phyloP scores from a whole-genome alignment of 116 monocot genomes.

The Posidonia oceanica region DNA sequence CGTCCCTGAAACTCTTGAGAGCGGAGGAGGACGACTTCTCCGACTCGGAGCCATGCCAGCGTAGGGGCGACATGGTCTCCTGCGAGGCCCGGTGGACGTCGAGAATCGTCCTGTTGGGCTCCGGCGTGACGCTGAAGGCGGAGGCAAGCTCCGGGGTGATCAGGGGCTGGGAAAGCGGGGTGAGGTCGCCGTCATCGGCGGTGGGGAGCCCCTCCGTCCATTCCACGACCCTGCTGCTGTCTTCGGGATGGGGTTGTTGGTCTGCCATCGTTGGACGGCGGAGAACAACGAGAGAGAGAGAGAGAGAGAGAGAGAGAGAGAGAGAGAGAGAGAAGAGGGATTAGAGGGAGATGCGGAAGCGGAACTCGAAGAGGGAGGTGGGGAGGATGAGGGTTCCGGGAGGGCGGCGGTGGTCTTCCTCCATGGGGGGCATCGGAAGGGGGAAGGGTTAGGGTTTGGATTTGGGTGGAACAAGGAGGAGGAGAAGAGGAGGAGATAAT shows the following conservation, averaged over 20 bases:
- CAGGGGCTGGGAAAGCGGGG: slow-evolving; percentile 40
- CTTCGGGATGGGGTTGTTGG: not conserved
- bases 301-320: not conserved
- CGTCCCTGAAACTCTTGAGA: not conserved
- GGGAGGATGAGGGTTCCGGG: not conserved
- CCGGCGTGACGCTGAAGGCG: slow-evolving; percentile 44
- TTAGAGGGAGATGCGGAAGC: not conserved
- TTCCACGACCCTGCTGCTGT: slow-evolving; percentile 19
- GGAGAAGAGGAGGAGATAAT: too few species aligned
- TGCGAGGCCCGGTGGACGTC: slow-evolving; percentile 43
- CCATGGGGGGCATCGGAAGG: too few species aligned
- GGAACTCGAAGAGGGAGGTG: slow-evolving; percentile 1
- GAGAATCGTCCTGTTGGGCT: slow-evolving; percentile 18
- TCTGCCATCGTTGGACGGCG: too few species aligned
- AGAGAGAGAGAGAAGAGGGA: not conserved
- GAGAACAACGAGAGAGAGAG: not conserved
- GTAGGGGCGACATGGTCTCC: slow-evolving; percentile 16
- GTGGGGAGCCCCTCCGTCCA: slow-evolving; percentile 46
- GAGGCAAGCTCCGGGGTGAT: slow-evolving; percentile 43
- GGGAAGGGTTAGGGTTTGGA: not conserved
- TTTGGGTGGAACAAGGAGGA: not conserved
- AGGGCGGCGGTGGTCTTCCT: not conserved
- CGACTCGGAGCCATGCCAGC: not conserved
- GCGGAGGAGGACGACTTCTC: not conserved
- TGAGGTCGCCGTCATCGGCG: slow-evolving; percentile 28